phyloP scores from a whole-genome alignment of 1,139 yeast species.

The Yamadazyma friedrichii region DNA sequence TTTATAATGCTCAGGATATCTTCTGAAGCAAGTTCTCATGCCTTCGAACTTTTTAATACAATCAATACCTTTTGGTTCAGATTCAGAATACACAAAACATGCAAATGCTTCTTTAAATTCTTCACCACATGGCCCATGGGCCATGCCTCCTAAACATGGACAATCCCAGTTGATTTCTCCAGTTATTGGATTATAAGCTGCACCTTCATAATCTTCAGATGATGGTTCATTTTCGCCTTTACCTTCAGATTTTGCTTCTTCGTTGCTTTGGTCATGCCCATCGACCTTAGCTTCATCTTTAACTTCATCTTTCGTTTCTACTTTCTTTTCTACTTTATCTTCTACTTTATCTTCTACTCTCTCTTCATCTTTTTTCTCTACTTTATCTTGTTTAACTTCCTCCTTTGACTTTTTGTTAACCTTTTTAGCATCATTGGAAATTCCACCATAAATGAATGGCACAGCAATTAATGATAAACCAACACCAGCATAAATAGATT shows the following conservation, averaged over 20 bases:
- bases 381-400: constrained; percentile 18
- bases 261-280: background rate
- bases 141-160: constrained; percentile 99
- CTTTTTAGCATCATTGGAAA: constrained; percentile 7
- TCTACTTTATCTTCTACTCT: background rate
- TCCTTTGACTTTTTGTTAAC: background rate
- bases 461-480: constrained; percentile 6
- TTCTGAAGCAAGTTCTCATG: constrained; percentile 95
- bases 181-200: constrained; percentile 94
- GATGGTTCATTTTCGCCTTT: constrained; percentile 10
- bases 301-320: constrained; percentile 4
- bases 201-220: constrained; percentile 32
- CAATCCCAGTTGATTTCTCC: constrained; percentile 99
- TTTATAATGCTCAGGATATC: constrained; percentile 90
- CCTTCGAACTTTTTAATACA: constrained; percentile 88
- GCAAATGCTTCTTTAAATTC: constrained; percentile 96
- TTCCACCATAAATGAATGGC: constrained; percentile 6
- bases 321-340: constrained; percentile 1
- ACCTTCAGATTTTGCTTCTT: constrained; percentile 1
- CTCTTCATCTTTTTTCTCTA: background rate
- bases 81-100: constrained; percentile 91
- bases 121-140: constrained; percentile 97
- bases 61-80: constrained; percentile 96
- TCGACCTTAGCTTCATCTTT: constrained; percentile 18
- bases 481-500: constrained; percentile 6